phyloP scores from a whole-genome alignment of 108 stramenopile genomes.

The Fistulifera pelliculosa region DNA sequence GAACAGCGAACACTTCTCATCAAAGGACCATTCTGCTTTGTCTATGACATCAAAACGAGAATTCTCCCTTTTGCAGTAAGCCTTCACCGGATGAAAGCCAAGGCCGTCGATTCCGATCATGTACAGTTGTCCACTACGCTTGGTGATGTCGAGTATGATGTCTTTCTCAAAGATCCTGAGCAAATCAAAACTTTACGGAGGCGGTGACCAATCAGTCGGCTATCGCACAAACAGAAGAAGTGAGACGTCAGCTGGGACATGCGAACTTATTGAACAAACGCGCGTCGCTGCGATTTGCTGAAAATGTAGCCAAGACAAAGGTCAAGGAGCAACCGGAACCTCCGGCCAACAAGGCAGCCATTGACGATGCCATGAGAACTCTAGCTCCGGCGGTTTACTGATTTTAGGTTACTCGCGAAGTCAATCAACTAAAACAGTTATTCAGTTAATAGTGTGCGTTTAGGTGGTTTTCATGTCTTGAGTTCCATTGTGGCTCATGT shows the following conservation, averaged over 20 bases:
- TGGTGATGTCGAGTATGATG: conserved; percentile 69
- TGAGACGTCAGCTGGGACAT: conserved; percentile 57
- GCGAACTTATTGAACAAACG: conserved; percentile 48
- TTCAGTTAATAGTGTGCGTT: no score
- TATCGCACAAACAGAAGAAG: conserved; percentile 26
- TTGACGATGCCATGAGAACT: conserved; percentile 28
- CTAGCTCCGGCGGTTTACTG: neutral
- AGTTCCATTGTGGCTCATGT: no score
- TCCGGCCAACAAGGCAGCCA: conserved; percentile 7
- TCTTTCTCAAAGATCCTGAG: conserved; percentile 39
- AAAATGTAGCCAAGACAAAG: conserved; percentile 53
- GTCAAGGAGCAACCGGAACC: conserved; percentile 66
- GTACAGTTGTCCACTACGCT: conserved; percentile 47
- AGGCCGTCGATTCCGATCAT: neutral
- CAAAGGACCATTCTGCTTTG: conserved; percentile 79
- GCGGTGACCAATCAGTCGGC: conserved; percentile 31
- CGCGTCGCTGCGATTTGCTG: conserved; percentile 49
- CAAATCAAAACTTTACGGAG: conserved; percentile 26
- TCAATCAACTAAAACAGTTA: no score
- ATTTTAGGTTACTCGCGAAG: no score
- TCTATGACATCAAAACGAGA: conserved; percentile 40
- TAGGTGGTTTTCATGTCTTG: no score
- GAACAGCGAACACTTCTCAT: conserved; percentile 28
- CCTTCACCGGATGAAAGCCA: conserved; percentile 39
- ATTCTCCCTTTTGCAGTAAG: conserved; percentile 70